phyloP scores from a whole-genome alignment of 495 filamentous ascomycete genomes.

The Terfezia claveryi region DNA sequence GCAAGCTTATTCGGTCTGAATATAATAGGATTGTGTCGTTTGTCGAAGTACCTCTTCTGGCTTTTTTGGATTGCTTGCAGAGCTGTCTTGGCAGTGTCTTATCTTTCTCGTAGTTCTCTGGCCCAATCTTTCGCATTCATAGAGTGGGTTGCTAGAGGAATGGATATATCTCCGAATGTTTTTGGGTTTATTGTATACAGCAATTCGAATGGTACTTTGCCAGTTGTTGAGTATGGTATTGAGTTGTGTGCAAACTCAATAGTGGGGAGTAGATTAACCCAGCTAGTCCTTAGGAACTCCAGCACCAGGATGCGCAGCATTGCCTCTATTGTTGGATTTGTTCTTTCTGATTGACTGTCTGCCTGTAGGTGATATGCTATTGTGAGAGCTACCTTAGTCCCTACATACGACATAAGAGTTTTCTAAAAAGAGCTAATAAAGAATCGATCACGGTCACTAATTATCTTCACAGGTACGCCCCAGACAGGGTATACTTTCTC shows the following conservation, averaged over 20 bases:
- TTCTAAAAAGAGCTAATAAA: not conserved
- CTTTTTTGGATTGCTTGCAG: not conserved
- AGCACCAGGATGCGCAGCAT: not conserved
- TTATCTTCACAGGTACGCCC: not conserved
- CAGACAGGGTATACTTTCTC: too few species aligned
- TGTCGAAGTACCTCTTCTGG: not conserved
- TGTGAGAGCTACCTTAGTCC: not conserved
- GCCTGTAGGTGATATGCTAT: constrained; percentile 4
- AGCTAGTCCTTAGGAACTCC: not conserved
- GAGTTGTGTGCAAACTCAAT: not conserved
- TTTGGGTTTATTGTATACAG: not conserved
- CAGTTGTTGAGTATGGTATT: not conserved
- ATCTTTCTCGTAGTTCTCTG: not conserved
- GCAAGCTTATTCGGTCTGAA: not conserved
- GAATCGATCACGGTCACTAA: not conserved
- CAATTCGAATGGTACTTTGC: not conserved
- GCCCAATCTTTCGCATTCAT: not conserved
- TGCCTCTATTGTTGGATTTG: constrained; percentile 2
- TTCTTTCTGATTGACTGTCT: constrained; percentile 5
- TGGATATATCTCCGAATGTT: not conserved
- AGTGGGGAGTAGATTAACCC: not conserved
- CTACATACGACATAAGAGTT: not conserved
- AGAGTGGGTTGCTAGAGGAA: not conserved
- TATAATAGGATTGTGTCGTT: not conserved
- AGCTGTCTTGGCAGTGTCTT: not conserved